Evolutionary conservation across 768 basidiomycete genomes (phyloP).

Genomic region (Psilocybe tampanensis): DNA sequence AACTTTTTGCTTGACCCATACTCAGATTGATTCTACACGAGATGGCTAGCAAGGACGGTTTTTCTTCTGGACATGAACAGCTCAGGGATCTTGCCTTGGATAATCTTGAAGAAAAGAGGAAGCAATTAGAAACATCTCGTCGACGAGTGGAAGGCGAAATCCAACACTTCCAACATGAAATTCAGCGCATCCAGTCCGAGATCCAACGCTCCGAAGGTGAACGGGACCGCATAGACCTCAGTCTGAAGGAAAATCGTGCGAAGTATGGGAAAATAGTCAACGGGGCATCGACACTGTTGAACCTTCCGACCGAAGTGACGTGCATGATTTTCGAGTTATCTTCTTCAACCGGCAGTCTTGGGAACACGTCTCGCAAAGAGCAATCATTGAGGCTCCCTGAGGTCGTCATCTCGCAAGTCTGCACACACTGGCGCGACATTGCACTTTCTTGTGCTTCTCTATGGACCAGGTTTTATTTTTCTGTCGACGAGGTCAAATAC

Average conservation of each 20-base stretch:
- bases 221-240: constrained; percentile 4
- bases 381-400: too few species aligned
- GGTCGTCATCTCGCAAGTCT: constrained; percentile 24
- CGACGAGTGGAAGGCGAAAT: too few species aligned
- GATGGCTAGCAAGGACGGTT: too few species aligned
- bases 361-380: not conserved
- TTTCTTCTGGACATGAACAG: too few species aligned
- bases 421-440: constrained; percentile 20
- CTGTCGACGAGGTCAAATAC: not conserved
- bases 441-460: constrained; percentile 15
- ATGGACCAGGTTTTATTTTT: constrained; percentile 20
- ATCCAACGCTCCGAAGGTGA: too few species aligned
- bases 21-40: too few species aligned
- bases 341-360: not conserved
- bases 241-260: constrained; percentile 15
- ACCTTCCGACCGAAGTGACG: constrained; percentile 20
- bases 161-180: too few species aligned
- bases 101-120: too few species aligned
- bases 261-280: constrained; percentile 21
- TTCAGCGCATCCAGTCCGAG: constrained; percentile 8
- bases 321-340: constrained; percentile 17
- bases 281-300: constrained; percentile 8
- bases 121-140: too few species aligned
- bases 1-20: too few species aligned
- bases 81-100: not conserved